Evolutionary conservation across 208 protist species (phyloP).

Genomic region (Trypanosoma lewisi): DNA sequence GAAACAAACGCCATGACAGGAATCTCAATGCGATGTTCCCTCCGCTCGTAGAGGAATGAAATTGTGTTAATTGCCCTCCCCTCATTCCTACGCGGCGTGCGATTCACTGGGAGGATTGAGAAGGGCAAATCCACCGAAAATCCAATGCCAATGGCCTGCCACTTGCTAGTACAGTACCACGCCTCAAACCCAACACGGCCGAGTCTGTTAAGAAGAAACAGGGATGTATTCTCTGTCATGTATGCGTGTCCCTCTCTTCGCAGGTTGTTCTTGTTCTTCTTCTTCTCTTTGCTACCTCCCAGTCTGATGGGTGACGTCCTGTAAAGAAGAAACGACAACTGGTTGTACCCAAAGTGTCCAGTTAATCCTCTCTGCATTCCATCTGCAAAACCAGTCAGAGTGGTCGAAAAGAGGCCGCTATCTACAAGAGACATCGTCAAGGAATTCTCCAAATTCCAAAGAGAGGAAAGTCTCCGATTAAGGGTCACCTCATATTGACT

Average conservation of each 20-base stretch:
- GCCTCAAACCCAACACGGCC: constrained; percentile 57
- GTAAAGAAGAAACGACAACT: background rate
- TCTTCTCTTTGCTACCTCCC: background rate
- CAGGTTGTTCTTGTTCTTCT: background rate
- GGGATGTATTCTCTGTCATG: constrained; percentile 50
- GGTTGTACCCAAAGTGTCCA: constrained; percentile 33
- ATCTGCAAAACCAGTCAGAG: constrained; percentile 22
- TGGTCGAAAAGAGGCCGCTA: constrained; percentile 53
- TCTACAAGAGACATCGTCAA: constrained; percentile 54
- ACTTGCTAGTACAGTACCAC: constrained; percentile 52
- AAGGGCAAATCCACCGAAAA: constrained; percentile 61
- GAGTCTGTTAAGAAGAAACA: constrained; percentile 42
- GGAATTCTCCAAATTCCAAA: constrained; percentile 57
- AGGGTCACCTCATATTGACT: constrained; percentile 59
- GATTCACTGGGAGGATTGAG: constrained; percentile 41
- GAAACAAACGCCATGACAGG: constrained; percentile 72
- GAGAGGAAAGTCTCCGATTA: constrained; percentile 50
- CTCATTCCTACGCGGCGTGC: constrained; percentile 31
- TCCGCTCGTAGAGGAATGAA: constrained; percentile 66
- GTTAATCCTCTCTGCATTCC: constrained; percentile 37
- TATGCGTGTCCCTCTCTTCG: constrained; percentile 36
- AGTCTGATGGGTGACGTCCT: background rate
- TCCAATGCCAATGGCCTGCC: constrained; percentile 60
- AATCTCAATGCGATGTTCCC: constrained; percentile 62
- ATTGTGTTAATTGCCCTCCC: constrained; percentile 60